Evolutionary conservation across 441 rosid species (phyloP), one percentile per base, ranked within the genome.

Genomic region (Pelargonium myrrhifolium): DNA sequence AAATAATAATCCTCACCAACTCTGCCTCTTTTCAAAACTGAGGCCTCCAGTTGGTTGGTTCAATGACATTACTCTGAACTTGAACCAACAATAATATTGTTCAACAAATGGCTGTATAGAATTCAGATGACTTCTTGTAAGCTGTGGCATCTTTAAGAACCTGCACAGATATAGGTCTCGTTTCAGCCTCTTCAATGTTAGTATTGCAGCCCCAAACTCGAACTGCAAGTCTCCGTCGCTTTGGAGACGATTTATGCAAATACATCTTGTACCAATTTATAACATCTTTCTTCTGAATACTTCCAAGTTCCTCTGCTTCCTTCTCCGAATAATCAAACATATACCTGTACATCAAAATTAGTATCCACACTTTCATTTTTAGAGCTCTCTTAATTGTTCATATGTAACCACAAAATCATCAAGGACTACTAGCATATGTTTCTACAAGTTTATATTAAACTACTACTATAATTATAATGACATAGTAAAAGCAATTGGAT

Each of bases 141-240:
- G 84, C 80, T 1, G 72, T 69, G 53, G 80, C 66, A 69, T 94
- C 92, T 45, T 77, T 26, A 20, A 94, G 87, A 65, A 71, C 66
- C 71, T 80, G 80, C 65, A 66, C 79, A 6, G 80, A 60, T 68
- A 76, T 81, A 45, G 68, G 20, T 35, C 68, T 73, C n/a, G 49
- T 74, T 69, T 79, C 76, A 22, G 75, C 71, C 63, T 85, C 96
- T 62, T 85, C 82, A 65, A 74, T 18, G 76, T 81, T 74, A 0
- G 86, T 71, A 74, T 89, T 84, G 89, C 97, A 92, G 71, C 99
- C 98, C 99, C 99, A 94, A 10, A 94, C 86, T 62, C 90, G 81
- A 70, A 94, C 79, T 8, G 81, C 84, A 67, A 94, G 86, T 77
- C 96, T 87, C 78, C 99, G 82, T 20, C 93, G 84, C 65, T 87